A percentile compares a stretch with the other conserved stretches of the same genome.
Conservation (phyloP, 108 stramenopile species). For the Skeletonema menzelii region DNA sequence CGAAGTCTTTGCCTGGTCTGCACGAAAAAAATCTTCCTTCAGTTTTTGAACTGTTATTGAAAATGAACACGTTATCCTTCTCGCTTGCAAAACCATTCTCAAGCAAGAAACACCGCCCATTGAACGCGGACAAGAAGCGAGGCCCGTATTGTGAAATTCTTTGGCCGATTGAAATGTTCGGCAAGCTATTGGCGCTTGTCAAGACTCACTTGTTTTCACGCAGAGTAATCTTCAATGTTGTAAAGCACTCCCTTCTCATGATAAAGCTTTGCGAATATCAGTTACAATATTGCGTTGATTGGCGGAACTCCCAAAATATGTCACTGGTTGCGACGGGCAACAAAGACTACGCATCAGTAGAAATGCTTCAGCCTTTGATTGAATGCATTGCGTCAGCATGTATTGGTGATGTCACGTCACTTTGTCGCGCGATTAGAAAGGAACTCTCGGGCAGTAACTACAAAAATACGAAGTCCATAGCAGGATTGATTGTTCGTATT, state of each 20-base stretch:
- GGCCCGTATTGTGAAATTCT: constrained; percentile 25
- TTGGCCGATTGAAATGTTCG: constrained; percentile 13
- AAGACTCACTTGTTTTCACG: constrained; percentile 6
- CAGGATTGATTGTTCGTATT: constrained; percentile 16
- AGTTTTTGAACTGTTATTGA: constrained; percentile 32
- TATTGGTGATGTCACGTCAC: constrained; percentile 16
- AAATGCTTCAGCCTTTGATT: constrained; percentile 35
- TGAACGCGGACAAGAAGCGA: neutral
- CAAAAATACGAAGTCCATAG: constrained; percentile 27
- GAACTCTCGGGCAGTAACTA: constrained; percentile 6
- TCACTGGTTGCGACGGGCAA: constrained; percentile 1
- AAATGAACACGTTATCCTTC: constrained; percentile 20
- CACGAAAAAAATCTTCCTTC: constrained; percentile 25
- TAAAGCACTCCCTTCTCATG: constrained; percentile 13
- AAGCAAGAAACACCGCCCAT: neutral
- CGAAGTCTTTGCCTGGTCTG: constrained; percentile 12
- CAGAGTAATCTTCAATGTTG: constrained; percentile 12
- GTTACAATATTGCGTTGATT: constrained; percentile 29
- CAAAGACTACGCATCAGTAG: constrained; percentile 23
- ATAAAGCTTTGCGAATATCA: constrained; percentile 28
- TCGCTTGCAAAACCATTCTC: constrained; percentile 31
- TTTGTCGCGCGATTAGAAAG: constrained; percentile 16
- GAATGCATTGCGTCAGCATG: constrained; percentile 21
- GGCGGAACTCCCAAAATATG: constrained; percentile 27
- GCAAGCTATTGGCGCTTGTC: constrained; percentile 16